Base-by-base conservation (phyloP, 1,139 yeast genomes). In the Scheffersomyces titani region DNA sequence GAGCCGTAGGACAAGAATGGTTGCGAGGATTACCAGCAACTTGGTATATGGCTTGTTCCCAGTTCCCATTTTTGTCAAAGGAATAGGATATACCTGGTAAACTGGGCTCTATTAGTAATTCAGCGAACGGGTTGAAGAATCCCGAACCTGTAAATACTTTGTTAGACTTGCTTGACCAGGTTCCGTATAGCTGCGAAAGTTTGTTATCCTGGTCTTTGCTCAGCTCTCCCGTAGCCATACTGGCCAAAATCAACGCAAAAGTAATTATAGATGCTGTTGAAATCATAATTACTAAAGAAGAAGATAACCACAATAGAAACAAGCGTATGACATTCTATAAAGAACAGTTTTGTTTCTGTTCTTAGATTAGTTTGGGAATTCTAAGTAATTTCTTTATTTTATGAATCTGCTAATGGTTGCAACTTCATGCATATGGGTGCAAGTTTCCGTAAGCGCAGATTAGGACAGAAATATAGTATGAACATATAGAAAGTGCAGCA, bases 41-140 rank as follows among this genome's bases (percentile, higher is more conserved):
- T 20, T 67, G 63, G 62, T 73, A 73, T 44, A 70, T 63, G 4
- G 76, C 72, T 55, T 65, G 68, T 57, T 73, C 76, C 64, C 67
- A 71, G 58, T 71, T 63, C 19, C 76, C 75, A 44, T 70, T 59
- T 3, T 56, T 60, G 51, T 70, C 71, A 61, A 73, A 73, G 1
- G 75, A 70, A 59, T 72, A 72, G 6, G 70, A 62, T 45, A 72
- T 65, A n/a, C 76, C 77, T 3, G 77, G 77, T 21, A 70, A 62
- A 18, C 62, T 59, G 9, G 76, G 76, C 59, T 72, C 76, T 54
- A 63, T 58, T 36, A 72, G 59, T 5, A 71, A 65, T 61, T 73
- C 76, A 51, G 67, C 70, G 22, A 64, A 61, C 0, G 75, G 75
- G 54, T 72, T 73, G 55, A 67, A 72, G 54, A 71, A 65, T 6